Evolutionary conservation across 441 rosid species (phyloP).

Genomic region (Corymbia citriodora): DNA sequence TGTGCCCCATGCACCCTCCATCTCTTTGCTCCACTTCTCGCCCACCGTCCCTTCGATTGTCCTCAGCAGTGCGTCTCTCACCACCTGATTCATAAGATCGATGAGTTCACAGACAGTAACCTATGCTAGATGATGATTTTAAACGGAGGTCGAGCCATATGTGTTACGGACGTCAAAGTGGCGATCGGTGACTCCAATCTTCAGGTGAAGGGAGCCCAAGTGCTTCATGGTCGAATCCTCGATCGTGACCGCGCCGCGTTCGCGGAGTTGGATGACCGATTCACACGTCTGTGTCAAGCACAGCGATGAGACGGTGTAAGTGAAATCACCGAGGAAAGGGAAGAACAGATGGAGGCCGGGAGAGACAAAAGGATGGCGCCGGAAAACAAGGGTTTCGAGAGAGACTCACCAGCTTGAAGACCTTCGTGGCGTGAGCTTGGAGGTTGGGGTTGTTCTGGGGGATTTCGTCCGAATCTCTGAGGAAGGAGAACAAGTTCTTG

Average conservation of each 20-base stretch:
- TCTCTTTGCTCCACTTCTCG: slow-evolving; percentile 45
- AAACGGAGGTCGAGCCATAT: neutral
- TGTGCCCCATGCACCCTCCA: slow-evolving; percentile 38
- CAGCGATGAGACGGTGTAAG: neutral
- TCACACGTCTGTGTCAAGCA: slow-evolving; percentile 34
- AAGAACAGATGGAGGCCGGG: neutral
- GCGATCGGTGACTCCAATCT: slow-evolving; percentile 42
- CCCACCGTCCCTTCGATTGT: slow-evolving; percentile 41
- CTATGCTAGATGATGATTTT: too few relatives aligned
- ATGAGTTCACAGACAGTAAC: neutral
- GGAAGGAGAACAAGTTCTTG: slow-evolving; percentile 48
- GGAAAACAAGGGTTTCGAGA: neutral
- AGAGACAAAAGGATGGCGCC: neutral
- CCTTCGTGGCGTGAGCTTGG: slow-evolving; percentile 62
- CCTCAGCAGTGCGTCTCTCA: slow-evolving; percentile 50
- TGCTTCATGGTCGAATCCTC: slow-evolving; percentile 40
- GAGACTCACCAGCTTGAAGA: slow-evolving; percentile 45
- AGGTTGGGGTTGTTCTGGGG: slow-evolving; percentile 60
- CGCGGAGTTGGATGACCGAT: slow-evolving; percentile 48
- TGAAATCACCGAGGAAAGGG: neutral
- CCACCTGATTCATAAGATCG: slow-evolving; percentile 24
- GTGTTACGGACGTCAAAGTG: slow-evolving; percentile 40
- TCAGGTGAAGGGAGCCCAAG: slow-evolving; percentile 50
- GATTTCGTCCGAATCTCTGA: slow-evolving; percentile 44
- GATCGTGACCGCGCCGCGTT: slow-evolving; percentile 38